Evolutionary conservation across 495 filamentous ascomycete genomes (phyloP), one percentile per base, ranked within the genome.

Genomic region (Xanthoparmelia taractica): DNA sequence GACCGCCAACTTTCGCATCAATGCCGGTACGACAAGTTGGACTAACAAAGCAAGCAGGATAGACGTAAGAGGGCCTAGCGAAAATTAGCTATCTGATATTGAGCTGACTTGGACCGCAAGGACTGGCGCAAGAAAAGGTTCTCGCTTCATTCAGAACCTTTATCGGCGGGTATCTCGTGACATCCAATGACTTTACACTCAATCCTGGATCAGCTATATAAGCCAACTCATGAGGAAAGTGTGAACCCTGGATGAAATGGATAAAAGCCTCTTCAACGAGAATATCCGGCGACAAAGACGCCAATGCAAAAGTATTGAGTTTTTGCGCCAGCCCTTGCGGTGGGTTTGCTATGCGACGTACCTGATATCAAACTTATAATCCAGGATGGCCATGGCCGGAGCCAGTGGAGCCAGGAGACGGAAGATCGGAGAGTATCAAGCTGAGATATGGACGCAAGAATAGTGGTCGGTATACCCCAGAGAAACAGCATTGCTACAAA

Each of bases 401-500:
- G 74, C 83, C 91, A 96, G 18, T 66, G 50, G 23, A 98, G 80
- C 86, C 86, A 95, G 4, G 73, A 66, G 59, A 91, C 83, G 41
- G 78, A 75, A n/a, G 77, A 71, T 43, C 89, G 83, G 23, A 98
- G 79, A 36, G 82, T 82, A 43, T 82, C 78, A 60, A 97, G 73
- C 65, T 96, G 85, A n/a, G 91, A 87, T 13, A 98, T 74, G 38
- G 88, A 77, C 43, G 89, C 89, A 29, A 91, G 91, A 74, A 92
- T 89, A 15, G 89, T 88, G 34, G 97, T 91, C 0, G 94, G 94
- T 67, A 96, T 82, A 43, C 91, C 90, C 90, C 92, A 98, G n/a
- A 91, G 83, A 62, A 96, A 81, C 63, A 95, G 84, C 81, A 97
- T 90, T 23, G 77, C 92, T 59, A 75, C 73, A 23, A 93, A 89